Evolutionary conservation across 345 rosid genomes (phyloP), one percentile per base, ranked within the genome.

Genomic region (Bruguiera gymnorhiza): DNA sequence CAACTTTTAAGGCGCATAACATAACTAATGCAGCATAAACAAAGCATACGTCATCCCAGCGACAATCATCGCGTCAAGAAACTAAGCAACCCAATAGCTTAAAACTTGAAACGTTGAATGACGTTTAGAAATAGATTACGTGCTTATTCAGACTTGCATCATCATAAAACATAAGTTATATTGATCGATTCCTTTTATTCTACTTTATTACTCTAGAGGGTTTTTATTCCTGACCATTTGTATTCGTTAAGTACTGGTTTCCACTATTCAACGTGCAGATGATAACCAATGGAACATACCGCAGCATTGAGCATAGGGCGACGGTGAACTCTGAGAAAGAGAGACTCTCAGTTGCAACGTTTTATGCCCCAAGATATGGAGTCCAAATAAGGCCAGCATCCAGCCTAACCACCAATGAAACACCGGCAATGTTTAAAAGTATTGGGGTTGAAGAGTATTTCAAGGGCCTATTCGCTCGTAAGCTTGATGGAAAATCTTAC

Each of bases 271-370:
- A 1, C 23, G 27, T 48, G 43, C 73, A 82, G 89, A 84, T 87
- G 8, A 69, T 80, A 30, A 78, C 78, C 19, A 87, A 84, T 43
- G 82, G 92, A 61, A 64, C 39, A 8, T 85, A 81, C 37, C 64
- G 75, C 18, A 84, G 89, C 79, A 71, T 84, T 0, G 88, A 82
- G 75, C 87, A 82, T 70, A 70, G 87, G 10, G 88, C 77, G 19
- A 71, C 73, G 27, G 83, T 86, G 43, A 84, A 82, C 32, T 51
- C 73, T 0, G 76, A 63, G 6, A 80, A 66, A 55, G 89, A 83
- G 66, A 83, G 85, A 39, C 68, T 84, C 46, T 84, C 88, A 4
- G 60, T 85, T 51, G 88, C 87, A 6, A 68, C 82, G 32, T 86
- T 86, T 71, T 74, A 52, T 21, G 58, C 68, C 51, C 75, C 84